Conservation (phyloP, 2,329 filamentous ascomycete genomes). For the Diaporthe aspalathi region DNA sequence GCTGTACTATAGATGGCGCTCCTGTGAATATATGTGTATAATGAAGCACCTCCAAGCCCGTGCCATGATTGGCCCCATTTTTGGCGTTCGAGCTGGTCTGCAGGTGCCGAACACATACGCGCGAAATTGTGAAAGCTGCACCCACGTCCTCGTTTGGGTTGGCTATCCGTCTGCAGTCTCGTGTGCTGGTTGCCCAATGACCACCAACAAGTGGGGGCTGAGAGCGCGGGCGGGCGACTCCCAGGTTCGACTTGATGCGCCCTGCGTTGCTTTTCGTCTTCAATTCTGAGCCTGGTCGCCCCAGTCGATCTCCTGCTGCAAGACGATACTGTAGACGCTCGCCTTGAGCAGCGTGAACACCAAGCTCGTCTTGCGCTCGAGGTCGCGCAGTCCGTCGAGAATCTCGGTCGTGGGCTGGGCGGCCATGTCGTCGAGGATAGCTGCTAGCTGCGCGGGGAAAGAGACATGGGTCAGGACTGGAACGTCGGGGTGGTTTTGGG, state of each 20-base stretch:
- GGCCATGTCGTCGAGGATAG: constrained; percentile 71
- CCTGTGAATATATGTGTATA: constrained; percentile 39
- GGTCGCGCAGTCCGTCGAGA: constrained; percentile 83
- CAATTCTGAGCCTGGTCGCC: constrained; percentile 60
- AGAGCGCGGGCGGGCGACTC: neutral
- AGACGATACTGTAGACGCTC: constrained; percentile 97
- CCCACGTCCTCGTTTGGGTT: neutral
- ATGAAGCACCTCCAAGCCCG: constrained; percentile 12
- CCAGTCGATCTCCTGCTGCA: constrained; percentile 95
- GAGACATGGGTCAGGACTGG: neutral
- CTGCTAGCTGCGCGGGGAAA: constrained; percentile 63
- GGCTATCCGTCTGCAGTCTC: neutral
- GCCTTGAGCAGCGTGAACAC: constrained; percentile 97
- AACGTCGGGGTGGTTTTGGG: neutral
- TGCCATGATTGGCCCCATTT: neutral
- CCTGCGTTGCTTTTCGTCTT: constrained; percentile 47
- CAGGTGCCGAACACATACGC: neutral
- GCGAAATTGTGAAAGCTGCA: neutral
- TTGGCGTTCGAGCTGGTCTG: neutral
- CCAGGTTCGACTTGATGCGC: constrained; percentile 40
- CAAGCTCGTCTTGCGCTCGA: constrained; percentile 94
- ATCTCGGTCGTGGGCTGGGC: constrained; percentile 82
- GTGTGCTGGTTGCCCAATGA: neutral
- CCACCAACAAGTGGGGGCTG: neutral
- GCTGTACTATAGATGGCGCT: constrained; percentile 65